A percentile compares a stretch with the other conserved stretches of the same genome.
Evolutionary conservation across 306 rosid species (phyloP).

Genomic region (Vigna mungo): DNA sequence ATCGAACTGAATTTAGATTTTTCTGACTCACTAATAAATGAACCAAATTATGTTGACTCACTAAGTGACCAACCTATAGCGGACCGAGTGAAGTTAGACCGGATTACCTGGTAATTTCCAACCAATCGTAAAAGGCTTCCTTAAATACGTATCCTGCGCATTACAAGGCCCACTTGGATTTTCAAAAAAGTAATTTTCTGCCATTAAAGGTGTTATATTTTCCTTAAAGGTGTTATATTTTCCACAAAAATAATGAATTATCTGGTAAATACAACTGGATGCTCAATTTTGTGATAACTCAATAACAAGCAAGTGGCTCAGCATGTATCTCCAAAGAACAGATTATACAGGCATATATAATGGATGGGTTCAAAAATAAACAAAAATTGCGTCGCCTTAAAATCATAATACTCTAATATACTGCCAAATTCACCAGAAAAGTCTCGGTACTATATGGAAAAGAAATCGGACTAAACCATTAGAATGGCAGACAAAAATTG

Average conservation of each 20-base stretch:
- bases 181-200: background rate
- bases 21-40: no score
- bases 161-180: background rate
- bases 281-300: slow-evolving; percentile 10
- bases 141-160: no score
- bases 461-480: slow-evolving; percentile 34
- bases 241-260: background rate
- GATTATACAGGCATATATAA: slow-evolving; percentile 28
- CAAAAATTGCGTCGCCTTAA: background rate
- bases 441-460: slow-evolving; percentile 23
- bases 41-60: no score
- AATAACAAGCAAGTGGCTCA: slow-evolving; percentile 15
- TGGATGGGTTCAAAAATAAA: slow-evolving; percentile 27
- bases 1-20: no score
- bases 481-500: slow-evolving; percentile 32
- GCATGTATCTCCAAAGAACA: slow-evolving; percentile 7
- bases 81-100: no score
- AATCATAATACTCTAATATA: slow-evolving; percentile 18
- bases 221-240: background rate
- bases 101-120: no score
- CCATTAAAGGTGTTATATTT: no score
- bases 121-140: no score
- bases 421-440: slow-evolving; percentile 24
- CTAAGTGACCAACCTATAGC: no score
- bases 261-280: slow-evolving; percentile 7